Evolutionary conservation across 192 early-diverging fungal species (phyloP).

Genomic region (Lobosporangium transversale): DNA sequence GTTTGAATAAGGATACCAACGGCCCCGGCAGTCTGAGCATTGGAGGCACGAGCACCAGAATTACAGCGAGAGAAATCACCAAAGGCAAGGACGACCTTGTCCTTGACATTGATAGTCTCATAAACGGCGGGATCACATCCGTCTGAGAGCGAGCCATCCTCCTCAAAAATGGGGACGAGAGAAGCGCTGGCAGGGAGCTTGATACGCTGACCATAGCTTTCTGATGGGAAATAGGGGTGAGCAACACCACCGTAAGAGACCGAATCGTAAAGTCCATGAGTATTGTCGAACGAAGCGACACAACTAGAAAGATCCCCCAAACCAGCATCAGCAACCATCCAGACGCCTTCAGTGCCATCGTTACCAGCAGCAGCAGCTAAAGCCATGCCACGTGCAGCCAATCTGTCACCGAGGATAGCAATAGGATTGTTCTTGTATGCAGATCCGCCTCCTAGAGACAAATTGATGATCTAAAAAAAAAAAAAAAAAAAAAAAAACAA

Average conservation of each 20-base stretch:
- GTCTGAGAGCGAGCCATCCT: conserved; percentile 23
- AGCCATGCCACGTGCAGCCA: conserved; percentile 62
- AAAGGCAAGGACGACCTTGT: conserved; percentile 64
- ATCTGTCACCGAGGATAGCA: conserved; percentile 55
- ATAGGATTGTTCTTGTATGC: conserved; percentile 67
- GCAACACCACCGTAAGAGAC: conserved; percentile 16
- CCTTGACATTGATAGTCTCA: conserved; percentile 8
- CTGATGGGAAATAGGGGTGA: conserved; percentile 14
- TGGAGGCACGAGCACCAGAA: conserved; percentile 57
- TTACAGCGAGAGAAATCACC: conserved; percentile 41
- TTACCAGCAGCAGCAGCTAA: conserved; percentile 84
- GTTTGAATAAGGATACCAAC: conserved; percentile 32
- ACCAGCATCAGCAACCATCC: conserved; percentile 66
- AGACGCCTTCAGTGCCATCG: conserved; percentile 69
- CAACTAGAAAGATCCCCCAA: conserved; percentile 64
- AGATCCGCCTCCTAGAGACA: conserved; percentile 72
- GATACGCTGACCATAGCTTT: conserved; percentile 28
- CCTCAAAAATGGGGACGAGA: conserved; percentile 31
- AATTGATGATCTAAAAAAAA: conserved; percentile 64
- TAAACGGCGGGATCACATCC: conserved; percentile 37
- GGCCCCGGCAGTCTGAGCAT: conserved; percentile 16
- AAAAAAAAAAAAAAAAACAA: not conserved
- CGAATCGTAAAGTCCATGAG: conserved; percentile 8
- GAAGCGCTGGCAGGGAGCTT: conserved; percentile 51
- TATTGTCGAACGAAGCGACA: conserved; percentile 23